Percentiles rank a stretch among this genome's conserved stretches.
phyloP scores from a whole-genome alignment of 1,284 basidiomycete species.

The Ganoderma lingzhi region DNA sequence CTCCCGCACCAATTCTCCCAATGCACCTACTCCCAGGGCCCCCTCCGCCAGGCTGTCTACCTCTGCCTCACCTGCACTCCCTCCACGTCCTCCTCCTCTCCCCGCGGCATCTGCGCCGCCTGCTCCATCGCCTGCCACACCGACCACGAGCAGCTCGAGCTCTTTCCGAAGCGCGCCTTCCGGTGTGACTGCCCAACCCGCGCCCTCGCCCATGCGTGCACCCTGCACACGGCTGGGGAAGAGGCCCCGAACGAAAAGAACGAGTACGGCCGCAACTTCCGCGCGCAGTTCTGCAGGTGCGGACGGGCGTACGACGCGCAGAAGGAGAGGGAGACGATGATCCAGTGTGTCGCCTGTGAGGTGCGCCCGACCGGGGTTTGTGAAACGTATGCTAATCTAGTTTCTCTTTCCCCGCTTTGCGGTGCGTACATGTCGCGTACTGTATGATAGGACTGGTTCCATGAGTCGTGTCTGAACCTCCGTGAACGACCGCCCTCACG shows the following conservation, averaged over 20 bases:
- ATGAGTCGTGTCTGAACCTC: constrained; percentile 84
- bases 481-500: constrained; percentile 65
- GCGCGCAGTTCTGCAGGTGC: constrained; percentile 75
- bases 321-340: constrained; percentile 81
- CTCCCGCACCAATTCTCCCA: constrained; percentile 79
- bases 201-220: constrained; percentile 64
- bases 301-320: constrained; percentile 71
- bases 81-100: constrained; percentile 7
- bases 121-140: constrained; percentile 86
- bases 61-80: constrained; percentile 75
- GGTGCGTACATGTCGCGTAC: too few relatives aligned
- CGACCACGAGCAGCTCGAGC: constrained; percentile 81
- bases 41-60: constrained; percentile 74
- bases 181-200: constrained; percentile 83
- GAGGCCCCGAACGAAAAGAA: constrained; percentile 69
- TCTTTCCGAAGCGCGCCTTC: constrained; percentile 84
- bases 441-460: constrained; percentile 77
- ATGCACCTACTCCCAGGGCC: constrained; percentile 73
- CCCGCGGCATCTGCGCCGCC: constrained; percentile 71
- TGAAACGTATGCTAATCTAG: constrained; percentile 20
- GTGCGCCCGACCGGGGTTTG: constrained; percentile 49
- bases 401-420: too few relatives aligned
- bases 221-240: constrained; percentile 54
- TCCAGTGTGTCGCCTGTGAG: constrained; percentile 85
- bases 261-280: constrained; percentile 73